Evolutionary conservation across 2,329 filamentous ascomycete species (phyloP), one percentile per base, ranked within the genome.

Genomic region (Gaeumannomyces sp.): DNA sequence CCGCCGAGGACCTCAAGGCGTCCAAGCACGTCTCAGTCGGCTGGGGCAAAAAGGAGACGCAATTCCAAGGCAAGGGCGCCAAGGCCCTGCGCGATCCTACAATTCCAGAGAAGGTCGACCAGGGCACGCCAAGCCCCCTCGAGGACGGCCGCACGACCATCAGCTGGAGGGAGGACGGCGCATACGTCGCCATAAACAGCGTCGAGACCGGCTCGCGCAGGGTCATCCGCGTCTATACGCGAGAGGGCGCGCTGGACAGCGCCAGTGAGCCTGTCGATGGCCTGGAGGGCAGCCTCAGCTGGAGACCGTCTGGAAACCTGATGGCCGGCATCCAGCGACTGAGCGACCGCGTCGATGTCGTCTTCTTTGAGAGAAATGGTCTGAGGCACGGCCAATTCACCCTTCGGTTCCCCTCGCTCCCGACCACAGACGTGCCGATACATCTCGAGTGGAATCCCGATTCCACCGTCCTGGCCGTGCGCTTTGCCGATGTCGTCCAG

Each of bases 281-380:
- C 0, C 83, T 99, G n/a, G 93, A 97, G 75, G 87, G 87, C 19
- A 84, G 90, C 58, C 76, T 99, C 65, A 97, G 92, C 77, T 99
- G 95, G 95, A 85, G 93, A 68, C 95, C 95, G 2, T 86, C 87
- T 19, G 95, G 95, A 0, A 97, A 97, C 72, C 80, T 98, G 29
- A 89, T 99, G 71, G 93, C 93, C n/a, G 86, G 90, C 53, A 85
- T 96, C 59, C 92, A 96, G 74, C 83, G 91, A 22, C 76, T 86
- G n/a, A 74, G 83, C 1, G 85, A 89, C 31, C 82, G 82, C n/a
- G 79, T 91, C 27, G 89, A 96, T 70, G 88, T 98, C 59, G 88
- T 96, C 3, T 99, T 99, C 76, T 99, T 99, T 70, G 95, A 99
- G 78, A 85, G 93, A 63, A 99, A 99, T 71, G 95, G 95, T n/a